Evolutionary conservation across 495 filamentous ascomycete genomes (phyloP), one percentile per base, ranked within the genome.

Genomic region (Durotheca rogersii): DNA sequence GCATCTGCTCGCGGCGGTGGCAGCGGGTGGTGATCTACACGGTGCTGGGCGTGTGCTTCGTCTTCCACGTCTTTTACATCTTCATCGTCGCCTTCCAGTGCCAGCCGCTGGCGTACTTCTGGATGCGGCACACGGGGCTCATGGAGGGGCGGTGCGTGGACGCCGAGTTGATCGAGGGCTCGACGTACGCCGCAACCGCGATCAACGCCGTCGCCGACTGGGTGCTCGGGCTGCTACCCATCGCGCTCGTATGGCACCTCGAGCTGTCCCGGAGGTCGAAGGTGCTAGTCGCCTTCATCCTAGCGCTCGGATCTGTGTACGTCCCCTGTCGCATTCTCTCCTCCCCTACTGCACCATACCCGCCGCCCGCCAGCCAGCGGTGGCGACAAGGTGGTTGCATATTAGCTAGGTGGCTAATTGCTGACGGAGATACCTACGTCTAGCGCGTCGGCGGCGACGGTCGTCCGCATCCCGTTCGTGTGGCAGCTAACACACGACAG

Each of bases 381-480:
- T n/a, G n/a, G n/a, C n/a, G n/a, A n/a, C n/a, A n/a, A n/a, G n/a
- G n/a, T n/a, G n/a, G n/a, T n/a, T n/a, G n/a, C n/a, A n/a, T n/a
- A n/a, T n/a, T n/a, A 23, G 16, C 30, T 11, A 51, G 7, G n/a
- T 17, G 16, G 6, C 21, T 15, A 12, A 2, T 4, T 15, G 14
- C 41, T 52, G 36, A 54, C 27, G 49, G 18, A n/a, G n/a, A n/a
- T n/a, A n/a, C n/a, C 18, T 19, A 21, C 9, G 1, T 35, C 7
- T 35, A 70, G 67, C 23, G 72, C 63, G 5, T 68, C 62, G 1
- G 56, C 67, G 10, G 71, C 67, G 11, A 72, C 68, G 3, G 66
- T 75, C 40, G 57, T 75, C 18, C 68, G 72, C 5, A 63, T 75
- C 17, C 68, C 67, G 10, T 73, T 67, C 41, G 51, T 72, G n/a